These are phyloP conservation scores for Boletus mariae DNA, from an alignment of 1,284 basidiomycete species.

Conservation along the genomic window DNA sequence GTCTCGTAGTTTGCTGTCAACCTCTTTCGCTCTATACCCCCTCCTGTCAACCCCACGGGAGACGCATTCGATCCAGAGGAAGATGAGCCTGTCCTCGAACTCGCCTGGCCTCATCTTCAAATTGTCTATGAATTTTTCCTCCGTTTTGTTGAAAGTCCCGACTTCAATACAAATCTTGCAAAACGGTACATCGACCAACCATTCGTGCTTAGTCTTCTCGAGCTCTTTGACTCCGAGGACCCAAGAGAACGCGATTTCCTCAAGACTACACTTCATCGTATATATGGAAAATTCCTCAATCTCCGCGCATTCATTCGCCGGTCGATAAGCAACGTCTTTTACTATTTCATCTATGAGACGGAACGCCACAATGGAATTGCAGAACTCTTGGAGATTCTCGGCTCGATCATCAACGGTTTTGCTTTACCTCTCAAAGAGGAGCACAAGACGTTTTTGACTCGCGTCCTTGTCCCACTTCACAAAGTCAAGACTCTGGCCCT, in stretches of 20 bases:
- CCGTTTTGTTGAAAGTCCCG: conserved; percentile 95
- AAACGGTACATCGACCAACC: conserved; percentile 97
- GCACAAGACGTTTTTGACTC: conserved; percentile 97
- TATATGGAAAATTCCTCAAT: conserved; percentile 99
- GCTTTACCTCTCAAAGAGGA: conserved; percentile 98
- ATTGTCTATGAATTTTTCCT: conserved; percentile 99
- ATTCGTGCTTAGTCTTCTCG: conserved; percentile 95
- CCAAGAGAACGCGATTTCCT: conserved; percentile 98
- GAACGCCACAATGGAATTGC: conserved; percentile 99
- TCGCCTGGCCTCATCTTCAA: conserved; percentile 99
- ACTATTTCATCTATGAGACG: conserved; percentile 98
- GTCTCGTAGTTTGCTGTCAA: conserved; percentile 83
- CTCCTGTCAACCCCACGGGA: conserved; percentile 95
- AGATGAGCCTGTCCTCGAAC: conserved; percentile 97
- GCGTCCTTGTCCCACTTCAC: conserved; percentile 95
- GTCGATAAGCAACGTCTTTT: conserved; percentile 99
- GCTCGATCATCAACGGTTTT: conserved; percentile 99
- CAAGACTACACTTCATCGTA: conserved; percentile 97
- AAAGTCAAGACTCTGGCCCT: conserved; percentile 96
- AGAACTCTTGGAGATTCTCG: conserved; percentile 96
- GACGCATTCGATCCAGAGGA: conserved; percentile 99
- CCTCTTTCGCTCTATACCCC: conserved; percentile 99
- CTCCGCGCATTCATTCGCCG: conserved; percentile 97
- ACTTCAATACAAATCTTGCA: conserved; percentile 98
- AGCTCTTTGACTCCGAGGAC: conserved; percentile 98